Percentiles rank a stretch among this genome's conserved stretches.
Evolutionary conservation across 2,329 filamentous ascomycete genomes (phyloP).

Genomic region (Diaporthe ilicicola): DNA sequence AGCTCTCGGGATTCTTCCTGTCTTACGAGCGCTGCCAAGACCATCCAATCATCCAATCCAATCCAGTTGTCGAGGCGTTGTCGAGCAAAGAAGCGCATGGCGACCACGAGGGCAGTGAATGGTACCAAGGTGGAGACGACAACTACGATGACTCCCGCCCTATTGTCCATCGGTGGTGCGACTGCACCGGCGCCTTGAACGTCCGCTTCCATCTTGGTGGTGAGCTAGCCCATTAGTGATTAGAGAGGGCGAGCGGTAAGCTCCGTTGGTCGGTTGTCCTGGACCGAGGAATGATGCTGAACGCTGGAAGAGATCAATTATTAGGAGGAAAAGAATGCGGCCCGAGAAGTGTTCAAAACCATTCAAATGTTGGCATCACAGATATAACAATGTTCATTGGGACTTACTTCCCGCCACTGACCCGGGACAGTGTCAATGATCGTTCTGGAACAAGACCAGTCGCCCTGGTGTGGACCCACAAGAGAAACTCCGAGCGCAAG

Average conservation of each 20-base stretch:
- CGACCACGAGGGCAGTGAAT: not conserved
- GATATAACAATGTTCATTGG: not conserved
- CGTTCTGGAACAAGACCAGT: not conserved
- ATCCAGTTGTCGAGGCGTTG: constrained; percentile 4
- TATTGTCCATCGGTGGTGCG: not conserved
- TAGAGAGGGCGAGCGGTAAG: not conserved
- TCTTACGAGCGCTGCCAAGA: not conserved
- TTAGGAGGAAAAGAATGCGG: not conserved
- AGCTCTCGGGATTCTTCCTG: too few species aligned
- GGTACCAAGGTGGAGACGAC: constrained; percentile 1
- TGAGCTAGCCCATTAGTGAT: not conserved
- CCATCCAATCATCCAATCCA: not conserved
- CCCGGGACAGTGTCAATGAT: not conserved
- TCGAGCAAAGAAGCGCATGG: constrained; percentile 9
- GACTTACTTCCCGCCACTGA: not conserved
- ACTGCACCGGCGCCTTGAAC: constrained; percentile 7
- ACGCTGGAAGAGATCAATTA: not conserved
- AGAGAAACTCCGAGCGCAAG: constrained; percentile 18
- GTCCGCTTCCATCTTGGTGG: constrained; percentile 4
- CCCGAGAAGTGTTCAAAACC: not conserved
- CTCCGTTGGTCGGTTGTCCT: not conserved
- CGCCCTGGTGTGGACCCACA: constrained; percentile 11
- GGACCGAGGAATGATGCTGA: not conserved
- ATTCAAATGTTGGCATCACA: not conserved
- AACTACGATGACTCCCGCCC: not conserved